Evolutionary conservation across 805 yeast species (phyloP).

Genomic region (Hanseniaspora valbyensis): DNA sequence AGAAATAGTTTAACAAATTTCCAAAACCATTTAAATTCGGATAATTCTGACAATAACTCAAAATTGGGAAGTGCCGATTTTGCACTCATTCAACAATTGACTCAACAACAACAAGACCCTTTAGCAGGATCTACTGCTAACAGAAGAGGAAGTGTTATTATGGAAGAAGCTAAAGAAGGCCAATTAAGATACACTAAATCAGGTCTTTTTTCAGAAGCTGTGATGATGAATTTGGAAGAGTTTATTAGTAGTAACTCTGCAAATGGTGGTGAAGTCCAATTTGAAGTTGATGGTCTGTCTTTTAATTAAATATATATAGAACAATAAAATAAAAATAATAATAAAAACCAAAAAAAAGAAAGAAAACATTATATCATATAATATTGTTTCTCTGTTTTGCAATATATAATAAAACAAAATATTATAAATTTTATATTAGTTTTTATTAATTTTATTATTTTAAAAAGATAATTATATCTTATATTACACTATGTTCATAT

Average conservation of each 20-base stretch:
- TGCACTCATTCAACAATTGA: conserved; percentile 16
- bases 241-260: conserved; percentile 19
- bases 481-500: no score
- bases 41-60: background rate
- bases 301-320: background rate
- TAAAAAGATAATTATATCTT: no score
- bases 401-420: no score
- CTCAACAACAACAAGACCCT: conserved; percentile 18
- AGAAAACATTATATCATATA: no score
- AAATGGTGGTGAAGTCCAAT: background rate
- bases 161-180: conserved; percentile 65
- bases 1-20: conserved; percentile 19
- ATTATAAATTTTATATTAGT: no score
- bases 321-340: no score
- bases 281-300: background rate
- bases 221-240: conserved; percentile 65
- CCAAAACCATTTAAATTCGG: background rate
- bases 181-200: conserved; percentile 64
- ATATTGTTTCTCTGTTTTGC: no score
- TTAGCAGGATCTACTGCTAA: conserved; percentile 14
- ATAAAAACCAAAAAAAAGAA: no score
- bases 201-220: conserved; percentile 66
- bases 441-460: no score
- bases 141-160: conserved; percentile 43
- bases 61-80: conserved; percentile 5